phyloP scores from a whole-genome alignment of 1,284 basidiomycete species.

The Tilletiopsis washingtonensis region DNA sequence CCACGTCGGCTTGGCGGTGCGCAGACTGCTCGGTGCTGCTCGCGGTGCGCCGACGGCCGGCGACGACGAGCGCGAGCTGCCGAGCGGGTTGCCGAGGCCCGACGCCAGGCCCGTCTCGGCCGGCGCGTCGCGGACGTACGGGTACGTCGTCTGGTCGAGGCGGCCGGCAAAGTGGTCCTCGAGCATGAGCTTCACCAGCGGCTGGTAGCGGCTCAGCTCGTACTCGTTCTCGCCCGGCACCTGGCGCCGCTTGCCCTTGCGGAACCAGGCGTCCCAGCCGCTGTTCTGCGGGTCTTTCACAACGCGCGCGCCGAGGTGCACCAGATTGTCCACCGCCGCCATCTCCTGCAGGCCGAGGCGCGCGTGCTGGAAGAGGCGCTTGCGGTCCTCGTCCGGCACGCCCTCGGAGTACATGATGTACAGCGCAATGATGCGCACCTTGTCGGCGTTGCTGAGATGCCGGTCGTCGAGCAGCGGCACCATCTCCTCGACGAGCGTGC shows the following conservation, averaged over 20 bases:
- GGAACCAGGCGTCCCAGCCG: constrained; percentile 29
- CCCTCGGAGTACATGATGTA: constrained; percentile 95
- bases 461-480: constrained; percentile 85
- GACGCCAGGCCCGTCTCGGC: constrained; percentile 47
- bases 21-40: constrained; percentile 16
- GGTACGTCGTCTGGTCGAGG: constrained; percentile 72
- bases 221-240: constrained; percentile 72
- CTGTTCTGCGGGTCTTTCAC: constrained; percentile 54
- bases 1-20: constrained; percentile 38
- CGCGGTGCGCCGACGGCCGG: constrained; percentile 13
- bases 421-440: constrained; percentile 90
- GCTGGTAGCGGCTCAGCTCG: constrained; percentile 89
- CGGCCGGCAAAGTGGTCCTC: constrained; percentile 77
- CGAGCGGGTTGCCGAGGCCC: neutral
- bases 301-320: constrained; percentile 74
- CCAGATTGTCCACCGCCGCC: constrained; percentile 83
- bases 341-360: constrained; percentile 78
- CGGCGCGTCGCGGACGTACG: constrained; percentile 83
- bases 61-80: constrained; percentile 7
- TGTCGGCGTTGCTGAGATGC: constrained; percentile 62
- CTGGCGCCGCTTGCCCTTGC: constrained; percentile 69
- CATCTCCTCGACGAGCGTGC: constrained; percentile 85
- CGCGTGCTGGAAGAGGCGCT: constrained; percentile 94
- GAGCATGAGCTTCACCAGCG: constrained; percentile 72
- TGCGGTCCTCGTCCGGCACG: constrained; percentile 91